Percentiles rank a stretch among this genome's conserved stretches.
Conservation (phyloP, 305 asterid species). For the Solanum aculeatissimum region DNA sequence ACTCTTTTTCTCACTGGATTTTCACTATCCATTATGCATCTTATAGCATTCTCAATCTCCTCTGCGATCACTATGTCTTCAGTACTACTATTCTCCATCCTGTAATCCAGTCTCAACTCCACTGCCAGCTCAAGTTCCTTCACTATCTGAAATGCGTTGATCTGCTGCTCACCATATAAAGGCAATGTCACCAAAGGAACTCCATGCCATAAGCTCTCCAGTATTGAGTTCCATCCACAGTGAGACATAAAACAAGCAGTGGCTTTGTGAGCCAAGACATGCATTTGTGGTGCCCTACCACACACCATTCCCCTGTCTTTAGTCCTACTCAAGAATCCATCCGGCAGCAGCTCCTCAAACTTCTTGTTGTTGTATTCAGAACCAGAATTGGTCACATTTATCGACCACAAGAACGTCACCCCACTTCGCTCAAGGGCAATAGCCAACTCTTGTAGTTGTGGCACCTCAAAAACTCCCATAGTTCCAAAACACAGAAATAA, state of each 20-base stretch:
- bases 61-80: no score
- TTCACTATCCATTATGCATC: no score
- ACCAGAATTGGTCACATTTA: conserved; percentile 7
- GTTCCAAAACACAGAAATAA: conserved; percentile 41
- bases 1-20: conserved; percentile 15
- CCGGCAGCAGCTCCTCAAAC: conserved; percentile 20
- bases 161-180: conserved; percentile 41
- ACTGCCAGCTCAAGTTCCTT: conserved; percentile 33
- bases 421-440: conserved; percentile 29
- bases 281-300: conserved; percentile 49
- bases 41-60: no score
- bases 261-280: conserved; percentile 29
- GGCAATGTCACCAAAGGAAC: conserved; percentile 45
- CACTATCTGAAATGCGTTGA: conserved; percentile 31
- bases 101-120: conserved; percentile 33
- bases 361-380: conserved; percentile 14
- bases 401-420: conserved; percentile 37
- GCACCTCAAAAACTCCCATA: conserved; percentile 7
- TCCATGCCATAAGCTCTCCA: conserved; percentile 39
- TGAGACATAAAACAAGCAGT: conserved; percentile 56
- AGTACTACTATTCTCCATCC: background rate
- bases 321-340: conserved; percentile 40
- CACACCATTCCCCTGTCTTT: conserved; percentile 27
- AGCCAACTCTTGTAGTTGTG: conserved; percentile 42
- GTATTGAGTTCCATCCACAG: conserved; percentile 48